Percentiles rank a stretch among this genome's conserved stretches.
Evolutionary conservation across 208 protist genomes (phyloP).

Genomic region (Porcisia deanei): DNA sequence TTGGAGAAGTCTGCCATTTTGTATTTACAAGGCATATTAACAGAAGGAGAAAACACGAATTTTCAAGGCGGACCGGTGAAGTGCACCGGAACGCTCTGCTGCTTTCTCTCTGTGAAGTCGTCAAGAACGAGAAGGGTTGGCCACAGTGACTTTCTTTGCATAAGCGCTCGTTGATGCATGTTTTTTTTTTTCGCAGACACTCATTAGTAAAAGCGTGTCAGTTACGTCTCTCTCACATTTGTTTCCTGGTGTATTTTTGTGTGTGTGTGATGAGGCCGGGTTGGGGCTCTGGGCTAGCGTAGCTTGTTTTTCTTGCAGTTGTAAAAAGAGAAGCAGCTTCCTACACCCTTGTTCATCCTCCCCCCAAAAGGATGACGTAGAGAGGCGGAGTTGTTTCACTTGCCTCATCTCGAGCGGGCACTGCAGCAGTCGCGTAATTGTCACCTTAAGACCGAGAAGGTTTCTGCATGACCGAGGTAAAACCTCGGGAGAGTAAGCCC

Average conservation of each 20-base stretch:
- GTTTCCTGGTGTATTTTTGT: background rate
- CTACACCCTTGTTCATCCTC: too few relatives aligned
- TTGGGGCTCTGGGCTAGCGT: background rate
- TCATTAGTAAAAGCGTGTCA: background rate
- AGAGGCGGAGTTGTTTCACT: too few relatives aligned
- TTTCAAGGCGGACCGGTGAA: too few relatives aligned
- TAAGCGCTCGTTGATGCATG: background rate
- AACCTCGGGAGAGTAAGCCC: too few relatives aligned
- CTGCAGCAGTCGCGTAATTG: background rate
- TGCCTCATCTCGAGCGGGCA: background rate
- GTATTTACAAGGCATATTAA: background rate
- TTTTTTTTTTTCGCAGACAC: background rate
- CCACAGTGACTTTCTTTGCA: background rate
- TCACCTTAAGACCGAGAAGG: background rate
- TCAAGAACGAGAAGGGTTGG: background rate
- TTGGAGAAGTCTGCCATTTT: too few relatives aligned
- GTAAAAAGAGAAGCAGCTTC: background rate
- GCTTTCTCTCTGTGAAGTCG: background rate
- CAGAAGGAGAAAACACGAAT: background rate
- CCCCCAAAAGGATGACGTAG: too few relatives aligned
- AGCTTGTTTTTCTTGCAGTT: background rate
- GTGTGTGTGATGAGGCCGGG: background rate
- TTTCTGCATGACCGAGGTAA: background rate
- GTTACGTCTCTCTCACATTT: background rate
- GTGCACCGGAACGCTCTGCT: too few relatives aligned